These are phyloP conservation scores for Verbena officinalis DNA, from an alignment of 257 asterid genomes.

Conservation along the genomic window DNA sequence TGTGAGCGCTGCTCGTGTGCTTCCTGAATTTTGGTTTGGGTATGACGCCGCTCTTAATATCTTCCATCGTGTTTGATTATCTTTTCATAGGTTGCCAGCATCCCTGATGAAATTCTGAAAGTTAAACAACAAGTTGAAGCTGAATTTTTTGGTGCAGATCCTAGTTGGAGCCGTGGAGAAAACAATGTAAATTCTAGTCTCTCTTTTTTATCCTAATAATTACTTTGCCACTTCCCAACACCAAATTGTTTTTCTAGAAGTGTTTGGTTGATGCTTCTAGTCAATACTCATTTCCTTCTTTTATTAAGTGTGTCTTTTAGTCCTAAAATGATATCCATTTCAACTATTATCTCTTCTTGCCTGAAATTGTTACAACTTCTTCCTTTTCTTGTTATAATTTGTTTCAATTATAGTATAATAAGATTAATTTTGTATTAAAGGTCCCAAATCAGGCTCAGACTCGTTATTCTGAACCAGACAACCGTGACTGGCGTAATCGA, in stretches of 20 bases:
- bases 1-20: too few species aligned
- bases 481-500: slow-evolving; percentile 67
- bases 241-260: slow-evolving; percentile 1
- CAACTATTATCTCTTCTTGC: neutral
- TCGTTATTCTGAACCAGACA: slow-evolving; percentile 72
- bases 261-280: slow-evolving; percentile 3
- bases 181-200: slow-evolving; percentile 50
- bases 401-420: neutral
- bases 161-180: slow-evolving; percentile 71
- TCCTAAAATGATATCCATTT: neutral
- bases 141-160: slow-evolving; percentile 81
- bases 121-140: slow-evolving; percentile 79
- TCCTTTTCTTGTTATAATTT: slow-evolving; percentile 2
- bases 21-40: too few species aligned
- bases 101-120: slow-evolving; percentile 65
- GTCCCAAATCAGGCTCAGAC: slow-evolving; percentile 39
- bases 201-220: slow-evolving; percentile 11
- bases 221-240: neutral
- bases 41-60: too few species aligned
- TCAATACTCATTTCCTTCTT: neutral
- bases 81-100: slow-evolving; percentile 47
- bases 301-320: slow-evolving; percentile 9
- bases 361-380: neutral
- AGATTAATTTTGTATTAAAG: slow-evolving; percentile 22
- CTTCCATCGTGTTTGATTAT: slow-evolving; percentile 16